Conservation (phyloP, 352 stramenopile genomes). For the Phytophthora fragariaefolia region DNA sequence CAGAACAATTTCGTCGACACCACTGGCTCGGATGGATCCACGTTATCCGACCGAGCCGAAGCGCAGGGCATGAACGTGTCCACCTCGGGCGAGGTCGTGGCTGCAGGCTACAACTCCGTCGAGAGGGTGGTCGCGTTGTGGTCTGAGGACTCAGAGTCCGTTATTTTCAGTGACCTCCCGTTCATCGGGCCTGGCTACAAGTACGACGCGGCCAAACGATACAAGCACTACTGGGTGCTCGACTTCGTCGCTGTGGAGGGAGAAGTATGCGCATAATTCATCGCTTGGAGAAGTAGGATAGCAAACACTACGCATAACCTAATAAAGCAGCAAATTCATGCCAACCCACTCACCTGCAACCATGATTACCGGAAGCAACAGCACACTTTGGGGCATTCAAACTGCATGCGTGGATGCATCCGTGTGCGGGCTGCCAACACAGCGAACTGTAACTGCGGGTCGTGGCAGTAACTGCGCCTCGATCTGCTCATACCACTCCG, state of each 20-base stretch:
- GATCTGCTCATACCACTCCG: too few species aligned
- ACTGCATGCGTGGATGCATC: too few species aligned
- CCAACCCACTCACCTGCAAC: too few species aligned
- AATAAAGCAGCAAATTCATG: too few species aligned
- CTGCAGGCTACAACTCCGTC: conserved; percentile 42
- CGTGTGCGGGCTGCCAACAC: too few species aligned
- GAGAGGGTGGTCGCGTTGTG: conserved; percentile 44
- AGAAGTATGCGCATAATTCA: conserved; percentile 25
- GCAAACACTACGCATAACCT: too few species aligned
- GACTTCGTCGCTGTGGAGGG: conserved; percentile 31
- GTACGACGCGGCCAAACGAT: conserved; percentile 39
- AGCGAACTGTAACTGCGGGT: too few species aligned
- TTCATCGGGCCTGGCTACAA: conserved; percentile 42
- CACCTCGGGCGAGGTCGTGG: conserved; percentile 45
- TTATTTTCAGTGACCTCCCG: conserved; percentile 39
- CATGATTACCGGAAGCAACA: too few species aligned
- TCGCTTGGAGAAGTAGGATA: too few species aligned
- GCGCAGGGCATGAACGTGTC: conserved; percentile 31
- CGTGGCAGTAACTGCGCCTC: too few species aligned
- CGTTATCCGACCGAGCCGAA: conserved; percentile 28
- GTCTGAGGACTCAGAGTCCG: conserved; percentile 42
- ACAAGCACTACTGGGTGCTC: conserved; percentile 46
- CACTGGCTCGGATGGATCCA: conserved; percentile 39
- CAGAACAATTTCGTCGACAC: conserved; percentile 32
- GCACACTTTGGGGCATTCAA: too few species aligned